Conservation (phyloP, 176 grass and related monocot species). For the Poa annua region DNA sequence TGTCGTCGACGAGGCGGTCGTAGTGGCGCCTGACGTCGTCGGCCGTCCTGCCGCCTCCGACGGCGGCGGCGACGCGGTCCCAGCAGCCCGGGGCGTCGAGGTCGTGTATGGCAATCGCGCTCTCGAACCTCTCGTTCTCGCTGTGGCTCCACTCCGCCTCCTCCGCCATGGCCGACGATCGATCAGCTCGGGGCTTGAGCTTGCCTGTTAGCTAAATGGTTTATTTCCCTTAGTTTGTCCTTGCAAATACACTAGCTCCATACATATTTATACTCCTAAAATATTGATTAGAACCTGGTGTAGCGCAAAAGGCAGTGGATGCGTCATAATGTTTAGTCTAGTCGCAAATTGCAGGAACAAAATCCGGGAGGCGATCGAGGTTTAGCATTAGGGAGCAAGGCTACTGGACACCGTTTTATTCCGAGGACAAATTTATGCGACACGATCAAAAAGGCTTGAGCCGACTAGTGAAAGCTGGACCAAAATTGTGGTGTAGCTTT, state of each 20-base stretch:
- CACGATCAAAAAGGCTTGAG: no score
- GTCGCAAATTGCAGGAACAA: not conserved
- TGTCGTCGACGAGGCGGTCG: constrained; percentile 39
- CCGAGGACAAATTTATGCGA: not conserved
- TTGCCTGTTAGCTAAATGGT: not conserved
- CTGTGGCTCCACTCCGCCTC: constrained; percentile 35
- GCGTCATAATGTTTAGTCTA: not conserved
- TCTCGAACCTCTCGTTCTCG: constrained; percentile 68
- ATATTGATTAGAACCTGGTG: not conserved
- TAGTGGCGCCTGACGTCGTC: constrained; percentile 58
- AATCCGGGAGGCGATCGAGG: not conserved
- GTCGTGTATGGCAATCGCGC: constrained; percentile 54
- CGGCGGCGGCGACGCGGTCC: constrained; percentile 61
- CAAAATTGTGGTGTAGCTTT: not conserved
- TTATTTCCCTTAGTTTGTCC: not conserved
- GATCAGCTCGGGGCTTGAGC: no score
- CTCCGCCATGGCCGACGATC: constrained; percentile 13
- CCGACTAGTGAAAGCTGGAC: no score
- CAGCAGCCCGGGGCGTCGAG: constrained; percentile 47
- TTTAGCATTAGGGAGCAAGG: not conserved
- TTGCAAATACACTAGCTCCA: not conserved
- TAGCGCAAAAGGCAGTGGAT: not conserved
- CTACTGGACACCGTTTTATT: not conserved
- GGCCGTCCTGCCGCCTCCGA: constrained; percentile 61
- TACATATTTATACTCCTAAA: not conserved